These are phyloP conservation scores for Aspergillus steynii DNA, from an alignment of 495 filamentous ascomycete genomes.

Conservation along the genomic window DNA sequence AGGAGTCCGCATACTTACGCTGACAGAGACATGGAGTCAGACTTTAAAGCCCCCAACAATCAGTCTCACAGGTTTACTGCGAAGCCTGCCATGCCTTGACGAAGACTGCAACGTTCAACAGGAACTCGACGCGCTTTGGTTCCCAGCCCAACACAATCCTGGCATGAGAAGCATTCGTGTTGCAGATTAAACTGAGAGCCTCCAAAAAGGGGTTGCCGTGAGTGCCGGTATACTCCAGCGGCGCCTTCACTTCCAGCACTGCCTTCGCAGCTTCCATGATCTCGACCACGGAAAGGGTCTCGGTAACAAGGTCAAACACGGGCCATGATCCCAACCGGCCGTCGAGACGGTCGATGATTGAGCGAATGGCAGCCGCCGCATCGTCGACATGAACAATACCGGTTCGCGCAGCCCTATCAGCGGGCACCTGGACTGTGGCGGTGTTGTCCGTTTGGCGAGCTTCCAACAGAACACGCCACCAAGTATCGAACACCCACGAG, in stretches of 20 bases:
- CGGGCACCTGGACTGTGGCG: constrained; percentile 20
- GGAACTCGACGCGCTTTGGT: constrained; percentile 24
- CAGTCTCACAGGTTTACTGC: neutral
- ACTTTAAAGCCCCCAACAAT: too few relatives aligned
- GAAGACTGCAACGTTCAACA: constrained; percentile 18
- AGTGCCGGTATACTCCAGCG: constrained; percentile 16
- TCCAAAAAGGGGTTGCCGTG: constrained; percentile 14
- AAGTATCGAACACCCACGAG: constrained; percentile 22
- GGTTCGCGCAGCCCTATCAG: constrained; percentile 18
- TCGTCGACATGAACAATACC: constrained; percentile 43
- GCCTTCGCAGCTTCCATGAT: constrained; percentile 14
- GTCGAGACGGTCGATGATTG: constrained; percentile 36
- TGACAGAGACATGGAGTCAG: too few relatives aligned
- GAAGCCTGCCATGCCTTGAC: constrained; percentile 5
- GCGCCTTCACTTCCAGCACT: constrained; percentile 6
- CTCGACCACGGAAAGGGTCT: constrained; percentile 16
- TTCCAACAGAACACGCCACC: constrained; percentile 25
- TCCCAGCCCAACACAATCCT: constrained; percentile 40
- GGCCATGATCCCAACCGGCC: constrained; percentile 36
- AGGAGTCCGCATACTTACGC: too few relatives aligned
- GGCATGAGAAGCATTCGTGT: constrained; percentile 29
- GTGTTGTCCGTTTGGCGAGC: constrained; percentile 20
- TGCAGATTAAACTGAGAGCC: constrained; percentile 16
- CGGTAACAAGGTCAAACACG: constrained; percentile 43
- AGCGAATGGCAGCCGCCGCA: constrained; percentile 32